phyloP scores from a whole-genome alignment of 179 eudicot genomes.

The Spinacia oleracea region DNA sequence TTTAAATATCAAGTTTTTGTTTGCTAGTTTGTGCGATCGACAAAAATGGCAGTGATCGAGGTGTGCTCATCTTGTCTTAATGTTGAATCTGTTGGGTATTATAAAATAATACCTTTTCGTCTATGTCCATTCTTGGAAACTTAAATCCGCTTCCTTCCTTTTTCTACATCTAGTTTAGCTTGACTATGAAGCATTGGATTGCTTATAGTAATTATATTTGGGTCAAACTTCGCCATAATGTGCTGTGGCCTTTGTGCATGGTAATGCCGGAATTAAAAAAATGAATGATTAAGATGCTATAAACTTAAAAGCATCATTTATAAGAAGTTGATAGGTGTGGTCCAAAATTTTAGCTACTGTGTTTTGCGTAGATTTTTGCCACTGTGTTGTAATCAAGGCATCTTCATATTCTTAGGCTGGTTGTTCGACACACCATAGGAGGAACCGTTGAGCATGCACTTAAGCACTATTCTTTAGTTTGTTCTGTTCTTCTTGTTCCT shows the following conservation, averaged over 20 bases:
- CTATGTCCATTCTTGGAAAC: conserved; percentile 9
- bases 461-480: neutral
- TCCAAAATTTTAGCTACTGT: neutral
- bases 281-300: neutral
- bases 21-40: conserved; percentile 5
- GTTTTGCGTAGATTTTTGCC: neutral
- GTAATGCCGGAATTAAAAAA: neutral
- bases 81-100: neutral
- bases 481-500: conserved; percentile 16
- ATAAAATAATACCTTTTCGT: neutral
- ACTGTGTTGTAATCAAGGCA: neutral
- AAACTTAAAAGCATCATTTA: neutral
- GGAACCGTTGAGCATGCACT: neutral
- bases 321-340: neutral
- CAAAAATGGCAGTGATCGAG: conserved; percentile 1
- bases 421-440: neutral
- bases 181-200: neutral
- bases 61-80: conserved; percentile 15
- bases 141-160: neutral
- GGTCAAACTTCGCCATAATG: conserved; percentile 17
- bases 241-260: neutral
- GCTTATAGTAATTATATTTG: neutral
- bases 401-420: neutral
- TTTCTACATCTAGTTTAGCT: neutral
- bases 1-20: neutral